These are phyloP conservation scores for Fusarium miscanthi DNA, from an alignment of 2,329 filamentous ascomycete species.

Conservation along the genomic window DNA sequence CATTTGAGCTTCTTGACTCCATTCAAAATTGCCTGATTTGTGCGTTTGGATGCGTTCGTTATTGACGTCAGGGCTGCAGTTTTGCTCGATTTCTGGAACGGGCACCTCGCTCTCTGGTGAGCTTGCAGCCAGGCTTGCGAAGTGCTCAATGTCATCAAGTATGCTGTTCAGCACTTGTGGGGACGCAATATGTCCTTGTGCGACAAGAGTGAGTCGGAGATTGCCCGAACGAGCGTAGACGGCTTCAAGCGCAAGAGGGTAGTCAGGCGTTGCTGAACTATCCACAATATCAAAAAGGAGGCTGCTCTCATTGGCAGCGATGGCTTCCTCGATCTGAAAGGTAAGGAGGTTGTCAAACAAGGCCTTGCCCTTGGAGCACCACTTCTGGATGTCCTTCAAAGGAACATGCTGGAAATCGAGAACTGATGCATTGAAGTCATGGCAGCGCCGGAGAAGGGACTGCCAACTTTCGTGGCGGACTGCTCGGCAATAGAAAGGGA, in stretches of 20 bases:
- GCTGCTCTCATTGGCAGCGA: slow-evolving; percentile 40
- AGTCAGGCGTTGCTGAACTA: slow-evolving; percentile 67
- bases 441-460: slow-evolving; percentile 70
- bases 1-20: slow-evolving; percentile 63
- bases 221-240: slow-evolving; percentile 61
- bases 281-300: slow-evolving; percentile 66
- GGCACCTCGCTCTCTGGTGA: slow-evolving; percentile 23
- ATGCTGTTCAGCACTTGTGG: slow-evolving; percentile 40
- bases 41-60: slow-evolving; percentile 49
- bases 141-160: slow-evolving; percentile 54
- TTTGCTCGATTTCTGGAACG: not conserved
- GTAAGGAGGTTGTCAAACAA: slow-evolving; percentile 87
- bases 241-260: slow-evolving; percentile 82
- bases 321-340: slow-evolving; percentile 70
- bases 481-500: slow-evolving; percentile 73
- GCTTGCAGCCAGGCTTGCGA: slow-evolving; percentile 17
- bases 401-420: slow-evolving; percentile 79
- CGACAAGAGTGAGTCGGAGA: slow-evolving; percentile 69
- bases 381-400: slow-evolving; percentile 83
- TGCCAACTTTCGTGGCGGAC: slow-evolving; percentile 64
- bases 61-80: not conserved
- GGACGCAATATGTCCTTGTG: slow-evolving; percentile 58
- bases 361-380: slow-evolving; percentile 69
- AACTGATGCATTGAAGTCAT: slow-evolving; percentile 74
- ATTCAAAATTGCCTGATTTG: slow-evolving; percentile 59